Base-by-base conservation (phyloP, 306 rosid species). In the Acacia crassicarpa region DNA sequence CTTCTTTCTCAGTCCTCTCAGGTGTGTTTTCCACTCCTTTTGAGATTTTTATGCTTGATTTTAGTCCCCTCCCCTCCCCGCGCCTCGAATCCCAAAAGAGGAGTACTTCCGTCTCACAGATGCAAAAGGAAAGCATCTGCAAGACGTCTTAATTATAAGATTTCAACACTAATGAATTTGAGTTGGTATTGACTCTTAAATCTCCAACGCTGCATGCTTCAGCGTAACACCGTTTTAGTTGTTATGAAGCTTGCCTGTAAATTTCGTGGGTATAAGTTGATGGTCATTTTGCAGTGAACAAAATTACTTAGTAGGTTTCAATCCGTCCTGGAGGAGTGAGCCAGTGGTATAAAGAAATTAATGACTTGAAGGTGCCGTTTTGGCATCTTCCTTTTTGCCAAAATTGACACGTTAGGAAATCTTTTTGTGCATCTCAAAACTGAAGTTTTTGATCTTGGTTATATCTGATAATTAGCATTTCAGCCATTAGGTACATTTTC, bases 1-100 rank as follows among this genome's bases (percentile, higher is more conserved):
- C 97, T 95, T 73, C 87, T 95, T 78, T 95, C 99, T 71, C 99
- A 95, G 92, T 91, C 67, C 82, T 87, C 97, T 53, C 91, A 92
- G 99, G 99, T 95, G 83, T 66, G 69, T 30, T 85, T 87, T 79
- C 49, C 8, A 25, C 84, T 65, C 68, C 20, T 22, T 68, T 72
- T 20, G 20, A 23, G 56, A 13, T 61, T 77, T 78, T 54, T 70
- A 19, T 78, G 77, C 35, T 20, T 46, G 61, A 41, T 77, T 75
- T 6, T 54, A 17, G 44, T 44, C 25, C 9, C 27, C 20, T 49
- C 10, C 16, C 32, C 65, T 11, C 11, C 0, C 4, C 2, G 33
- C 33, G 61, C 59, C 59, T 19, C 16, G 23, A 70, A 23, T 38
- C 85, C 5, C 75, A 33, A 72, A 38, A 67, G 14, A 32, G 48